Base-by-base conservation (phyloP, 208 protist species). In the Wallacemonas sp. region DNA sequence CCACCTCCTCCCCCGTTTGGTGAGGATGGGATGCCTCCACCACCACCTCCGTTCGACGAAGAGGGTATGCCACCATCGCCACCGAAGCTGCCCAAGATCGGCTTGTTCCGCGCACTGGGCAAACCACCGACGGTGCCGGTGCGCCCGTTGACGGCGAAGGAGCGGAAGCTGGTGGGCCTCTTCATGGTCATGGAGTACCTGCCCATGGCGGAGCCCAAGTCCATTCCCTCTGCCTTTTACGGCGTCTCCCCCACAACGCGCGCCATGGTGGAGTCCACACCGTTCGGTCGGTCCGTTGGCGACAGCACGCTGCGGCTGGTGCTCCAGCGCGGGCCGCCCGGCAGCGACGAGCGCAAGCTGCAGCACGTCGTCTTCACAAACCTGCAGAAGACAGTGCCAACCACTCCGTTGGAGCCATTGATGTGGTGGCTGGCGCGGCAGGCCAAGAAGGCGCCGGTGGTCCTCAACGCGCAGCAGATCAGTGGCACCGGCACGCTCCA, bases 401-500 rank as follows among this genome's bases (percentile, higher is more conserved):
- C 52, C 14, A 41, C 52, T 24, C 5, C 52, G 26, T 23, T 58
- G 16, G 52, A 2, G 30, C 30, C 52, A 2, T 2, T 39, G 6
- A 8, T 24, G 30, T 58, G 52, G 52, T 58, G 52, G 52, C 52
- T 58, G 2, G 52, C 2, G 29, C 6, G 52, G 52, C 16, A 14
- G 30, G 6, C 26, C 3, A 34, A 34, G 4, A 58, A 58, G 52
- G 32, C 32, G 30, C 4, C 19, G 30, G 52, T 58, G 52, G 52
- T 58, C 29, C 52, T 58, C n/a, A 58, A 39, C 32, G 52, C 52
- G 17, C 52, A 58, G 32, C 52, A 58, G 19, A 58, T 58, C 29
- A 14, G 16, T 2, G 52, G n/a, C n/a, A 58, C 52, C 3, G 52
- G 52, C 17, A 34, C 30, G n/a, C 52, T 41, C 9, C 8, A 58